Conservation (phyloP, 2,329 filamentous ascomycete genomes). For the Beauveria caledonica region DNA sequence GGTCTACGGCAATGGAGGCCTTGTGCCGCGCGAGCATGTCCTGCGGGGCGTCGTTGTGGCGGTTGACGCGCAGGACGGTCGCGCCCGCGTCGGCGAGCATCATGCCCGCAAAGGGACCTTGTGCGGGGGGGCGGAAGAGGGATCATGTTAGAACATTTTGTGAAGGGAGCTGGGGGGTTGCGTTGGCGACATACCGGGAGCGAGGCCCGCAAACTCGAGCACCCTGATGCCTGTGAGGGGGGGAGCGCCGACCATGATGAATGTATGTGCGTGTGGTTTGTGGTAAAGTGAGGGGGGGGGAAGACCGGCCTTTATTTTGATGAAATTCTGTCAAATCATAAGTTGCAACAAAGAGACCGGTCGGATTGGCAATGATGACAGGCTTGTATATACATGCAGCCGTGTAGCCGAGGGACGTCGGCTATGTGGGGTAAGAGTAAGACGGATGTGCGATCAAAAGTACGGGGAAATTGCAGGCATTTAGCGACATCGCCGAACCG, state of each 20-base stretch:
- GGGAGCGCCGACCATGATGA: conserved; percentile 22
- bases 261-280: not conserved
- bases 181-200: conserved; percentile 42
- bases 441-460: no score
- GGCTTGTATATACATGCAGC: not conserved
- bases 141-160: not conserved
- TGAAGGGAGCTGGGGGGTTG: not conserved
- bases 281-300: no score
- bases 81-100: conserved; percentile 87
- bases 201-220: conserved; percentile 52
- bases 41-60: conserved; percentile 36
- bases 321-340: not conserved
- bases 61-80: conserved; percentile 79
- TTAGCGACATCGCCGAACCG: no score
- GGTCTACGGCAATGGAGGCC: conserved; percentile 67
- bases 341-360: not conserved
- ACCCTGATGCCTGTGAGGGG: conserved; percentile 45
- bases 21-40: conserved; percentile 80
- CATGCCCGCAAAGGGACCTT: conserved; percentile 76
- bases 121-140: conserved; percentile 28
- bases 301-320: not conserved
- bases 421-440: conserved; percentile 6
- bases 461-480: no score
- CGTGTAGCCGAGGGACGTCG: conserved; percentile 5
- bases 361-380: not conserved